Evolutionary conservation across 2,329 filamentous ascomycete genomes (phyloP).

Genomic region (Chaetomiaceae sp.): DNA sequence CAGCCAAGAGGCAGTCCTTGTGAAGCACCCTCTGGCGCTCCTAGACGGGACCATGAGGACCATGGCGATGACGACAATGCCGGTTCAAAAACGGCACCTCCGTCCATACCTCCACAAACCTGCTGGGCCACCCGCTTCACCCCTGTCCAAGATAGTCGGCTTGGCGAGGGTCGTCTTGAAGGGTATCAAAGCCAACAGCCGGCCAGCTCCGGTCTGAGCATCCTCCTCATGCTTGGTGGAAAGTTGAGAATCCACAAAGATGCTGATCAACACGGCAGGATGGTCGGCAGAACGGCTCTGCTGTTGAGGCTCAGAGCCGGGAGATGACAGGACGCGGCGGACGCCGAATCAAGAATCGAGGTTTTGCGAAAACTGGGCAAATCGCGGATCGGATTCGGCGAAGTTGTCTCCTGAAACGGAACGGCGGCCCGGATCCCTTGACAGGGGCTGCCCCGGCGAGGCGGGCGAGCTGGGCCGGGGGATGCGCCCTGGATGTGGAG

Average conservation of each 20-base stretch:
- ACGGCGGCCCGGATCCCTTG: conserved; percentile 24
- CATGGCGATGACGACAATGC: conserved; percentile 15
- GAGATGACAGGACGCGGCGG: conserved; percentile 8
- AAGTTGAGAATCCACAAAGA: conserved; percentile 6
- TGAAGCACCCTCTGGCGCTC: too few relatives aligned
- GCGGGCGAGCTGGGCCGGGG: conserved; percentile 13
- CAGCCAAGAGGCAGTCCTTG: not conserved
- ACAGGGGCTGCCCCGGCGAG: conserved; percentile 5
- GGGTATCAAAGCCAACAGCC: too few relatives aligned
- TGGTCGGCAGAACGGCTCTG: conserved; percentile 12
- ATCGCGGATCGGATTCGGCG: conserved; percentile 15
- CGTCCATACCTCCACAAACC: not conserved
- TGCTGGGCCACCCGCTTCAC: conserved; percentile 3
- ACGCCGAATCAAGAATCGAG: conserved; percentile 18
- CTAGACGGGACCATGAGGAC: too few relatives aligned
- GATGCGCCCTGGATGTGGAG: too few relatives aligned
- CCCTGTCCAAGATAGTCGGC: conserved; percentile 19
- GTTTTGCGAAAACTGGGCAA: conserved; percentile 16
- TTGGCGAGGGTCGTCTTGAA: conserved; percentile 2
- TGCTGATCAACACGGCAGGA: conserved; percentile 18
- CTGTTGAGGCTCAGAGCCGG: conserved; percentile 12
- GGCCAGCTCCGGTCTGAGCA: not conserved
- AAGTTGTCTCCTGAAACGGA: conserved; percentile 19
- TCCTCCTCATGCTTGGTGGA: not conserved
- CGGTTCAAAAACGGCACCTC: conserved; percentile 11